Percentiles rank a stretch among this genome's conserved stretches.
Conservation (phyloP, 2,329 filamentous ascomycete species). For the Rasamsonia emersonii region DNA sequence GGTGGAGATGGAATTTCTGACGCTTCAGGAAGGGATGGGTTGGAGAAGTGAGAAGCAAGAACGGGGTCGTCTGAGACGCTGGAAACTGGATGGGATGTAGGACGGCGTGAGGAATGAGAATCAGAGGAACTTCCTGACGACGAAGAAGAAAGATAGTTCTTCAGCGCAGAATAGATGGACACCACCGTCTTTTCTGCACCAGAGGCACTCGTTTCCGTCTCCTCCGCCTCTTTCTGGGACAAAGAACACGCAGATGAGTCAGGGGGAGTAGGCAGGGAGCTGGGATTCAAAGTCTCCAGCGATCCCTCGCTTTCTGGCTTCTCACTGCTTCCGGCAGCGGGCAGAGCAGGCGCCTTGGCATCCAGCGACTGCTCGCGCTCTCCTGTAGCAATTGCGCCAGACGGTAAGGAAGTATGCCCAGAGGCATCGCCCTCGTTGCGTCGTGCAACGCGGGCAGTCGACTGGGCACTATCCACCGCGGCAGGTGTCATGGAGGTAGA, state of each 20-base stretch:
- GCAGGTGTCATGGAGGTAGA: constrained; percentile 24
- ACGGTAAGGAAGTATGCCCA: constrained; percentile 23
- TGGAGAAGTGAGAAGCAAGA: constrained; percentile 60
- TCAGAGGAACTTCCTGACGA: constrained; percentile 25
- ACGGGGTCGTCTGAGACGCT: constrained; percentile 57
- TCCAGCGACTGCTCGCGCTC: constrained; percentile 27
- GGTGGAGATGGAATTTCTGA: constrained; percentile 38
- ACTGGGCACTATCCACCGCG: constrained; percentile 16
- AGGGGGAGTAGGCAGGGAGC: constrained; percentile 35
- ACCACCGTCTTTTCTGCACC: constrained; percentile 29
- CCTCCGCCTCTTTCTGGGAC: constrained; percentile 35
- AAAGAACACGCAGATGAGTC: constrained; percentile 36
- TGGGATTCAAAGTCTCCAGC: constrained; percentile 24
- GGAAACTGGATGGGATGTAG: constrained; percentile 50
- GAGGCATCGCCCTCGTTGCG: constrained; percentile 17
- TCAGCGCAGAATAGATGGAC: constrained; percentile 37
- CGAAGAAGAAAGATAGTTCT: constrained; percentile 35
- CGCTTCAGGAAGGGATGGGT: constrained; percentile 50
- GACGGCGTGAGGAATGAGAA: constrained; percentile 30
- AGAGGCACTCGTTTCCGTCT: constrained; percentile 29
- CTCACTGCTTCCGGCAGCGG: constrained; percentile 13
- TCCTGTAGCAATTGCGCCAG: constrained; percentile 35
- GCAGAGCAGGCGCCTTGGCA: constrained; percentile 17
- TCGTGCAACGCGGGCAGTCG: constrained; percentile 16
- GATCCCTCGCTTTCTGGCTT: constrained; percentile 16